Evolutionary conservation across 176 grass and related monocot genomes (phyloP), one percentile per base, ranked within the genome.

Genomic region (Aegilops sharonensis): DNA sequence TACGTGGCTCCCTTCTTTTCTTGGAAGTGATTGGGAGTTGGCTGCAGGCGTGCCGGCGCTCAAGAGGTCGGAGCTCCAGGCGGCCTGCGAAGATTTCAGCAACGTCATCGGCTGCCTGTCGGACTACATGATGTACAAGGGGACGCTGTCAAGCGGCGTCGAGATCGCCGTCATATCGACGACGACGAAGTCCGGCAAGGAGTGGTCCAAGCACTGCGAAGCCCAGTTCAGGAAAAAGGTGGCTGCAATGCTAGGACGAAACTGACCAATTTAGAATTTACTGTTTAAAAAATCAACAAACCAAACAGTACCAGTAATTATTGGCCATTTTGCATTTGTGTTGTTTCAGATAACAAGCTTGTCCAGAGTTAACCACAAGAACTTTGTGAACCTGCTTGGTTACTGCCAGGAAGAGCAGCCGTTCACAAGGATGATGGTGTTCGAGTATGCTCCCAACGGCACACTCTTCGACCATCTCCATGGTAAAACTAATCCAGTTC

Each of bases 381-480:
- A 99, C 65, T 96, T 97, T 74, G 88, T 93, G 25, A 99, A 96
- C 82, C 91, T 99, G 64, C 89, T 99, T 6, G 97, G 97, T 39
- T 94, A 91, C 87, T 99, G 94, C 67, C 78, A 97, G 84, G 90
- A 99, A 83, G 86, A 94, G 32, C 78, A 89, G 43, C 92, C 97
- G 5, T 99, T 99, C 47, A 94, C 97, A n/a, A 88, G 97, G 87
- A 99, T 99, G 94, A 87, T 99, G 94, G 89, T 94, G 78, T 99
- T 99, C 70, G 97, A 99, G 84, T 99, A 99, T 37, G 90, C 94
- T 25, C 94, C 97, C 8, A 96, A 91, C 75, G 97, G 97, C 77
- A 97, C 94, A 3, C 89, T 96, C 65, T 94, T 72, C 14, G 97
- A 99, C 85, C 97, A 99, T 85, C 94, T 99, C 63, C 97, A 97